Base-by-base conservation (phyloP, 2,329 filamentous ascomycete species). In the Penicillium freii region DNA sequence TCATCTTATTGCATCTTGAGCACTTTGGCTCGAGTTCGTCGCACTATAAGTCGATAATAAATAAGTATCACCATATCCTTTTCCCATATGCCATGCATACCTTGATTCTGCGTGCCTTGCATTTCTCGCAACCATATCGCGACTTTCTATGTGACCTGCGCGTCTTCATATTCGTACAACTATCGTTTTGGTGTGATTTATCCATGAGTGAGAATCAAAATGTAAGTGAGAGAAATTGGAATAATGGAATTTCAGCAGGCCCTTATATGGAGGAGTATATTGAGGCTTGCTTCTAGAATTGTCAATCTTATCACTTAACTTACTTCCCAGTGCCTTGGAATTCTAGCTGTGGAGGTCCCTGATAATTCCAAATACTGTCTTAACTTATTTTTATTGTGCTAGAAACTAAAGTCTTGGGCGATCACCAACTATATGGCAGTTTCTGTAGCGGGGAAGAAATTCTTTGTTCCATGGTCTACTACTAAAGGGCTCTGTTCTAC, bases 81-180 rank as follows among this genome's bases (percentile, higher is more conserved):
- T 23, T 3, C 5, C 25, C n/a, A 9, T 7, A 23, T 44, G 9
- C 9, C 13, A 21, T n/a, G 13, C 49, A 10, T 21, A 53, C 50
- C 19, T 53, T 53, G 10, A 53, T 53, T 39, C 50, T 45, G 40
- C 50, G 50, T 2, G 29, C 17, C 33, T 53, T 53, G 29, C 50
- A 53, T 21, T 53, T 53, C 17, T 53, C 33, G n/a, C 50, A 53
- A 21, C 50, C 50, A 38, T 38, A 21, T 29, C 40, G 40, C 4
- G 50, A 53, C 31, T 53, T 53, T 27, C 13, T 53, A n/a, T 53
- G 50, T 4, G 50, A 31, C 17, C 40, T 53, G 23, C 50, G 50
- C 7, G 50, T 38, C 42, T 45, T 53, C 21, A 21, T 21, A 11
- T 51, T 44, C 3, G 17, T 13, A n/a, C 42, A 27, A 25, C 21